A percentile compares a stretch with the other conserved stretches of the same genome.
Conservation (phyloP, 2,329 filamentous ascomycete genomes). For the Malbranchea zuffiana region DNA sequence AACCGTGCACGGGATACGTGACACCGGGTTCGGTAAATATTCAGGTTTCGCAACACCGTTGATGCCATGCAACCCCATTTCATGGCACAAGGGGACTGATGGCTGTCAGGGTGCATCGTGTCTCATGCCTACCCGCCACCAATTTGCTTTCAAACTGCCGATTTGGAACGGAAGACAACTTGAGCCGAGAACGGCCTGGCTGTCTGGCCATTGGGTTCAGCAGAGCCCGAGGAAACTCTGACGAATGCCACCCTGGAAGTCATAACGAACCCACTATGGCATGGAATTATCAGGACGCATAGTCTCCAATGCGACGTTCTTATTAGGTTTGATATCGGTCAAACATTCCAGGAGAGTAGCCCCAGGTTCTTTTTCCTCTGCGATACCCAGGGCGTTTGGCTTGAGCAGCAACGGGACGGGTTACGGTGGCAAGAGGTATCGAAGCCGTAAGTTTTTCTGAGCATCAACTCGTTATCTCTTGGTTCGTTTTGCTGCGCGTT, state of each 20-base stretch:
- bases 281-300: constrained; percentile 1
- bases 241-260: constrained; percentile 8
- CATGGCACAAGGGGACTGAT: constrained; percentile 6
- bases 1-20: no score
- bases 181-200: no score
- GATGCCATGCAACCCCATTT: constrained; percentile 7
- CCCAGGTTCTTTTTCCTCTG: constrained; percentile 2
- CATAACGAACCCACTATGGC: constrained; percentile 7
- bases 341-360: background rate
- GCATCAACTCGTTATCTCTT: background rate
- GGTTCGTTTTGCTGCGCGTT: constrained; percentile 1
- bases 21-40: constrained; percentile 3
- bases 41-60: constrained; percentile 1
- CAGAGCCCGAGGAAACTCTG: constrained; percentile 1
- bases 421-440: constrained; percentile 4
- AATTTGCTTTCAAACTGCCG: no score
- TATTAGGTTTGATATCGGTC: constrained; percentile 7
- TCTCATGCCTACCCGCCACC: no score
- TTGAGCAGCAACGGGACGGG: background rate
- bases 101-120: constrained; percentile 7
- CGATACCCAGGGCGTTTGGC: constrained; percentile 5
- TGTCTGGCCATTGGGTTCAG: no score
- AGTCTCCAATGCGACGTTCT: constrained; percentile 6
- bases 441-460: background rate
- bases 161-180: constrained; percentile 6